Percentiles rank a stretch among this genome's conserved stretches.
phyloP scores from a whole-genome alignment of 1,139 yeast species.

The Candida sanyaensis region DNA sequence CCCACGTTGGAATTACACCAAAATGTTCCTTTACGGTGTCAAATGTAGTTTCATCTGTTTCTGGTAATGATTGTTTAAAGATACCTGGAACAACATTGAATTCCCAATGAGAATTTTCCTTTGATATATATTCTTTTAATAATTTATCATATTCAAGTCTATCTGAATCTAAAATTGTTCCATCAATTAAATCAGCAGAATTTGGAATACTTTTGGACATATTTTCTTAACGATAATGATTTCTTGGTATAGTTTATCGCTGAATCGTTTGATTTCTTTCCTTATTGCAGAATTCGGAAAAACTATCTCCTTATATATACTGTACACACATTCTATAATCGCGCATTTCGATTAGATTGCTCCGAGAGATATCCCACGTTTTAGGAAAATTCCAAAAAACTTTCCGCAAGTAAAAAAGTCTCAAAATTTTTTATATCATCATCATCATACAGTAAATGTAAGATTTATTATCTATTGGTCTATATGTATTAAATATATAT shows the following conservation, averaged over 20 bases:
- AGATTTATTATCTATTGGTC: background rate
- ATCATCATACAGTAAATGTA: no score
- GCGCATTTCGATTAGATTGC: no score
- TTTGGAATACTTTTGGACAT: constrained; percentile 1
- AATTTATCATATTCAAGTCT: constrained; percentile 17
- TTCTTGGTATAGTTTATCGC: no score
- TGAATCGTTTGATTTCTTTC: no score
- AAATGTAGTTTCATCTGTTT: constrained; percentile 39
- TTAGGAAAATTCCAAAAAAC: background rate
- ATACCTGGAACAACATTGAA: constrained; percentile 39
- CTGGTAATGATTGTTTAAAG: constrained; percentile 39
- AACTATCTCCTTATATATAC: background rate
- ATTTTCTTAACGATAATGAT: no score
- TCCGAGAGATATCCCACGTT: background rate
- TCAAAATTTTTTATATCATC: no score
- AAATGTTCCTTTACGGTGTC: constrained; percentile 42
- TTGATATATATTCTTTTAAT: constrained; percentile 15
- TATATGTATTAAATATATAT: background rate
- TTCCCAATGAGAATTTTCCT: constrained; percentile 25
- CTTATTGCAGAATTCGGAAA: background rate
- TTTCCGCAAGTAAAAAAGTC: background rate
- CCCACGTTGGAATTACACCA: constrained; percentile 39
- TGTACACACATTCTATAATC: no score
- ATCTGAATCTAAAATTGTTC: constrained; percentile 15
- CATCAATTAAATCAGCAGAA: constrained; percentile 8